Conservation (phyloP, 2,329 filamentous ascomycete genomes). For the Metarhizium brunneum region DNA sequence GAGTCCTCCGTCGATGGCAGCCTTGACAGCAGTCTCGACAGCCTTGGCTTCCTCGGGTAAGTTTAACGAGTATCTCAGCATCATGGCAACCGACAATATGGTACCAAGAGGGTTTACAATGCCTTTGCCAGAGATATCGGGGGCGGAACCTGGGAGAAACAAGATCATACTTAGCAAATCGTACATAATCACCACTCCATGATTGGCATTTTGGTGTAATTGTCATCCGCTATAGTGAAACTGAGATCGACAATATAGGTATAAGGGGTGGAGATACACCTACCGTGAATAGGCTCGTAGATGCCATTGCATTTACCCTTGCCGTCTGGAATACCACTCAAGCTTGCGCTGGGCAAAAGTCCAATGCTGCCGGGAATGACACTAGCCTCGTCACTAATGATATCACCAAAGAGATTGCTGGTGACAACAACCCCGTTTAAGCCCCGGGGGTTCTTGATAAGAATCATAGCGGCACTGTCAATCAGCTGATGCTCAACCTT, state of each 20-base stretch:
- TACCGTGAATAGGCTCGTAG: constrained; percentile 95
- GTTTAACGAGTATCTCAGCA: constrained; percentile 86
- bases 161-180: background rate
- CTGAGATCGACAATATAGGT: background rate
- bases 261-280: constrained; percentile 10
- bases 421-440: constrained; percentile 89
- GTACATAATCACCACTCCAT: background rate
- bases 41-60: constrained; percentile 66
- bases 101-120: constrained; percentile 81
- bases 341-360: constrained; percentile 75
- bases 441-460: constrained; percentile 85
- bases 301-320: constrained; percentile 84
- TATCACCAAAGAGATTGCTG: constrained; percentile 92
- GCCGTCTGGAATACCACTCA: constrained; percentile 79
- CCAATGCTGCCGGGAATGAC: constrained; percentile 90
- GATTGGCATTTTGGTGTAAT: background rate
- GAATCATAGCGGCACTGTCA: constrained; percentile 93
- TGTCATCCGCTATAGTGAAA: background rate
- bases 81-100: constrained; percentile 88
- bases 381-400: constrained; percentile 89
- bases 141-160: constrained; percentile 59
- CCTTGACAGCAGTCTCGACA: constrained; percentile 73
- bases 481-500: constrained; percentile 84
- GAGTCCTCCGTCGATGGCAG: constrained; percentile 68
- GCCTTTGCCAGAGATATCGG: constrained; percentile 85